A percentile compares a stretch with the other conserved stretches of the same genome.
Conservation (phyloP, 352 stramenopile genomes). For the Pythium grandisporangium region DNA sequence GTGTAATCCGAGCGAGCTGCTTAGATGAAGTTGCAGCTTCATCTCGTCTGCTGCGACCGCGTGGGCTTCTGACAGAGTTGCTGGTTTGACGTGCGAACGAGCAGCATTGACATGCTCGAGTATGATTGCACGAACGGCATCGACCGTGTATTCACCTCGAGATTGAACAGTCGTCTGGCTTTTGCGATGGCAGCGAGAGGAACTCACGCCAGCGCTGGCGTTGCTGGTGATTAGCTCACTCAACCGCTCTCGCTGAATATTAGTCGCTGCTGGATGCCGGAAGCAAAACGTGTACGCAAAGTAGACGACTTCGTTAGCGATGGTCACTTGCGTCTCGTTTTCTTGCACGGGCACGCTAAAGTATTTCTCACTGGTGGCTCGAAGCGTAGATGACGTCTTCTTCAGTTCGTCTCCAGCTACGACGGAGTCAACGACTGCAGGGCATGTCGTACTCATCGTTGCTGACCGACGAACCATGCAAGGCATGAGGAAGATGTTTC, state of each 20-base stretch:
- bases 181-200: background rate
- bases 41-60: no score
- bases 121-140: slow-evolving; percentile 3
- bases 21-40: slow-evolving; percentile 4
- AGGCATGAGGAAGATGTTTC: slow-evolving; percentile 38
- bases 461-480: no score
- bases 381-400: slow-evolving; percentile 20
- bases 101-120: slow-evolving; percentile 2
- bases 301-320: slow-evolving; percentile 28
- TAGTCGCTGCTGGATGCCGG: background rate
- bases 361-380: slow-evolving; percentile 46
- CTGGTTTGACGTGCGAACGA: no score
- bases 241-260: background rate
- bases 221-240: slow-evolving; percentile 15
- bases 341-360: slow-evolving; percentile 43
- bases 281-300: slow-evolving; percentile 18
- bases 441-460: no score
- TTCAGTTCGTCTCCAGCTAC: no score
- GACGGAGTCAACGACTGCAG: no score
- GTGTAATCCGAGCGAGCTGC: slow-evolving; percentile 4
- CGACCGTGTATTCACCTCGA: slow-evolving; percentile 7
- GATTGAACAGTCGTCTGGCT: background rate
- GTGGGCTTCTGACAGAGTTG: no score
- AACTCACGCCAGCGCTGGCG: slow-evolving; percentile 11
- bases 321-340: slow-evolving; percentile 9